phyloP scores from a whole-genome alignment of 495 filamentous ascomycete species.

The Opeltia flavorubescens region DNA sequence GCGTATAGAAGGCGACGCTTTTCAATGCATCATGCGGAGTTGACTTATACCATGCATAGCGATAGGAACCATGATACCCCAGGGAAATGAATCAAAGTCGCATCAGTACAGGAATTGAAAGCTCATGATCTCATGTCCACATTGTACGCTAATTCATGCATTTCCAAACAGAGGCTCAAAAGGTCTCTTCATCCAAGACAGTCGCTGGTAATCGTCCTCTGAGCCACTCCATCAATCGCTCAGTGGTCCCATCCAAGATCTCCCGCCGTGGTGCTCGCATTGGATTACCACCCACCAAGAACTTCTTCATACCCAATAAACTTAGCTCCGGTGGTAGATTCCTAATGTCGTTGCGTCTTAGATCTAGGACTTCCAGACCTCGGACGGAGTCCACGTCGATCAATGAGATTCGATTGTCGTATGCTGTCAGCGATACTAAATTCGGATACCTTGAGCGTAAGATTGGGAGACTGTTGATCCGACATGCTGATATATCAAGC shows the following conservation, averaged over 20 bases:
- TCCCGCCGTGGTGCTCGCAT: conserved; percentile 82
- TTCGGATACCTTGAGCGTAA: conserved; percentile 46
- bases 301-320: conserved; percentile 43
- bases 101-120: too few relatives aligned
- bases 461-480: conserved; percentile 48
- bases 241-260: conserved; percentile 75
- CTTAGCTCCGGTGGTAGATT: conserved; percentile 66
- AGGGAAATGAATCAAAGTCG: too few relatives aligned
- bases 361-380: conserved; percentile 63
- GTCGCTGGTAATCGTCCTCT: conserved; percentile 30
- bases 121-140: background rate
- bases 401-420: conserved; percentile 61
- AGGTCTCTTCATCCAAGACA: background rate
- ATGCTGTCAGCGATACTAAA: conserved; percentile 50
- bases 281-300: conserved; percentile 64
- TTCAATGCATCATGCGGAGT: too few relatives aligned
- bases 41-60: too few relatives aligned
- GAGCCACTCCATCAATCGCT: conserved; percentile 72
- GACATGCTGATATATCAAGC: conserved; percentile 70
- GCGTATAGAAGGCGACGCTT: too few relatives aligned
- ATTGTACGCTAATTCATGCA: conserved; percentile 5
- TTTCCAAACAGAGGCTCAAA: background rate
- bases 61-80: too few relatives aligned
- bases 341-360: conserved; percentile 69
- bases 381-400: conserved; percentile 59